Percentiles rank a stretch among this genome's conserved stretches.
phyloP scores from a whole-genome alignment of 441 rosid genomes.

The Flueggea neowawraea region DNA sequence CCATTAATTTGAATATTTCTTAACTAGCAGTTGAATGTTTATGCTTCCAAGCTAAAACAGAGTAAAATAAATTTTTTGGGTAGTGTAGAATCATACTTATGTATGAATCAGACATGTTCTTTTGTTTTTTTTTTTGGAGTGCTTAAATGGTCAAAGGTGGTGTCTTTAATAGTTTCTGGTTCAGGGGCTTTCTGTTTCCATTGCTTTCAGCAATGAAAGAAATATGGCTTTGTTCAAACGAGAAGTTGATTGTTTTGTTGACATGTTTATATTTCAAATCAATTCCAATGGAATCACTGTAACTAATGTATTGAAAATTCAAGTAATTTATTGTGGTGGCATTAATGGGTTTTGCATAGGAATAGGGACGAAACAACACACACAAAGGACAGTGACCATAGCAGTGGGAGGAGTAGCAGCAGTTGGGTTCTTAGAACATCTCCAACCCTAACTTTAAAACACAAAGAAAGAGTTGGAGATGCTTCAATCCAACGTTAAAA shows the following conservation, averaged over 20 bases:
- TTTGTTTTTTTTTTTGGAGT: neutral
- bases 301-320: too few species aligned
- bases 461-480: too few species aligned
- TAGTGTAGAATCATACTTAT: neutral
- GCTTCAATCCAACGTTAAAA: too few species aligned
- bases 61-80: neutral
- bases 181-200: neutral
- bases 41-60: too few species aligned
- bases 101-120: constrained; percentile 9
- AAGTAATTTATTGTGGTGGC: too few species aligned
- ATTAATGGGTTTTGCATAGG: constrained; percentile 3
- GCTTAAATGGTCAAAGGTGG: constrained; percentile 6
- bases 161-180: neutral
- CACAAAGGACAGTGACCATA: constrained; percentile 71
- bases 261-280: too few species aligned
- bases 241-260: too few species aligned
- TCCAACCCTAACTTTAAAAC: too few species aligned
- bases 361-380: constrained; percentile 36
- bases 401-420: constrained; percentile 85
- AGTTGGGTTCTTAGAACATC: constrained; percentile 54
- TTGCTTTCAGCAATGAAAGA: neutral
- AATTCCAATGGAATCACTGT: too few species aligned
- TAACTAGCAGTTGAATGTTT: too few species aligned
- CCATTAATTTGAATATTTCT: too few species aligned
- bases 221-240: too few species aligned